These are phyloP conservation scores for Phytopythium aichiense DNA, from an alignment of 352 stramenopile genomes.

Conservation along the genomic window DNA sequence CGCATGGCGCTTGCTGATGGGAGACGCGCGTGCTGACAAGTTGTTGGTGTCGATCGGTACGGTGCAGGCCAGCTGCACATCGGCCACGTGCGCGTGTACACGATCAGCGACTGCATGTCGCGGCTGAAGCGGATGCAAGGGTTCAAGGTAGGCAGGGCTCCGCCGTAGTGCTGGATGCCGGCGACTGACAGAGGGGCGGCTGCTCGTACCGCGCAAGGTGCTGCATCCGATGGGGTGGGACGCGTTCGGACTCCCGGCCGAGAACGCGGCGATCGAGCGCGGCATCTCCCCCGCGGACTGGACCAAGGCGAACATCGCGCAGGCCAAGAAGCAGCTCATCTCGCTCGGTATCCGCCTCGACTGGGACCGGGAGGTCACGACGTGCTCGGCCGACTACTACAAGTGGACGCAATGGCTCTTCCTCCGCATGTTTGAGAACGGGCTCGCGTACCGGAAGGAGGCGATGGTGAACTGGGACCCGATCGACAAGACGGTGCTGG, in stretches of 20 bases:
- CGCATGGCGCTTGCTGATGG: background rate
- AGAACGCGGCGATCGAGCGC: conserved; percentile 99
- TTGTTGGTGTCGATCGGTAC: background rate
- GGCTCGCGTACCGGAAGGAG: conserved; percentile 95
- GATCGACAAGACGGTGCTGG: conserved; percentile 97
- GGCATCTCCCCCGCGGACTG: conserved; percentile 94
- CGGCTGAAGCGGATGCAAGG: conserved; percentile 97
- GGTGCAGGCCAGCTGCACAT: conserved; percentile 92
- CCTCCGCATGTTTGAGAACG: conserved; percentile 94
- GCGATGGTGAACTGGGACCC: conserved; percentile 99
- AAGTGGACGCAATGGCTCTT: conserved; percentile 99
- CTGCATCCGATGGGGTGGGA: conserved; percentile 99
- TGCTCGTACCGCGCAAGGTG: conserved; percentile 41
- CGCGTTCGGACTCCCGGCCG: conserved; percentile 98
- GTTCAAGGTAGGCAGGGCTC: conserved; percentile 67
- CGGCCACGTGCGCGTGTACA: conserved; percentile 99
- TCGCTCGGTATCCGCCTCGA: conserved; percentile 97
- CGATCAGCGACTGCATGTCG: conserved; percentile 97
- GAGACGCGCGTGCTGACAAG: background rate
- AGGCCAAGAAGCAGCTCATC: conserved; percentile 96
- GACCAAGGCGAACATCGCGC: conserved; percentile 96
- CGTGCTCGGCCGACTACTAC: conserved; percentile 96
- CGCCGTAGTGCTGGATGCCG: background rate
- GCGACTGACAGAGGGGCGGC: background rate
- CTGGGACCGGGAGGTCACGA: conserved; percentile 97